Percentiles rank a stretch among this genome's conserved stretches.
phyloP scores from a whole-genome alignment of 805 yeast genomes.

The Candida arabinofermentans region DNA sequence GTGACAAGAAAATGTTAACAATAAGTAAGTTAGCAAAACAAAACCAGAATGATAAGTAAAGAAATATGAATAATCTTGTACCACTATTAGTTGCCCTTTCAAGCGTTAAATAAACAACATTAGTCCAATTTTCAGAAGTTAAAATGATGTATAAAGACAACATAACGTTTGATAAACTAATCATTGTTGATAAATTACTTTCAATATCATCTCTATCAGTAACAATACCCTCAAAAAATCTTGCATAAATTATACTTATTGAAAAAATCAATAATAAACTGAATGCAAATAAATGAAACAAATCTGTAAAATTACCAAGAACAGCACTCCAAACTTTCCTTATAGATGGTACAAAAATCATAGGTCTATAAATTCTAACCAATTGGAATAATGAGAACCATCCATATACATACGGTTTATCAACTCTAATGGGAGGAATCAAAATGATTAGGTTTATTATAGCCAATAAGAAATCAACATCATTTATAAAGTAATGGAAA shows the following conservation, averaged over 20 bases:
- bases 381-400: slow-evolving; percentile 81
- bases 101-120: slow-evolving; percentile 55
- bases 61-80: slow-evolving; percentile 52
- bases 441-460: slow-evolving; percentile 52
- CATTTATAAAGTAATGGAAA: slow-evolving; percentile 42
- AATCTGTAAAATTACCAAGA: slow-evolving; percentile 55
- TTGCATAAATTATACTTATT: slow-evolving; percentile 56
- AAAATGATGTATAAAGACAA: slow-evolving; percentile 71
- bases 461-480: slow-evolving; percentile 53
- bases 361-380: slow-evolving; percentile 65
- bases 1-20: slow-evolving; percentile 80
- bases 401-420: slow-evolving; percentile 52
- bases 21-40: slow-evolving; percentile 68
- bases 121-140: slow-evolving; percentile 86
- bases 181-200: slow-evolving; percentile 48
- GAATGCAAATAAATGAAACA: slow-evolving; percentile 66
- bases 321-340: slow-evolving; percentile 65
- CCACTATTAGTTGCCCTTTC: slow-evolving; percentile 43
- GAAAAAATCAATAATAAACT: slow-evolving; percentile 58
- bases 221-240: slow-evolving; percentile 67
- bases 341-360: slow-evolving; percentile 47
- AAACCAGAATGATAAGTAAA: slow-evolving; percentile 68
- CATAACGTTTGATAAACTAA: slow-evolving; percentile 61
- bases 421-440: slow-evolving; percentile 41
- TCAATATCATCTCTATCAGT: slow-evolving; percentile 40